phyloP scores from a whole-genome alignment of 2,329 filamentous ascomycete species.

The Aspergillus texensis region DNA sequence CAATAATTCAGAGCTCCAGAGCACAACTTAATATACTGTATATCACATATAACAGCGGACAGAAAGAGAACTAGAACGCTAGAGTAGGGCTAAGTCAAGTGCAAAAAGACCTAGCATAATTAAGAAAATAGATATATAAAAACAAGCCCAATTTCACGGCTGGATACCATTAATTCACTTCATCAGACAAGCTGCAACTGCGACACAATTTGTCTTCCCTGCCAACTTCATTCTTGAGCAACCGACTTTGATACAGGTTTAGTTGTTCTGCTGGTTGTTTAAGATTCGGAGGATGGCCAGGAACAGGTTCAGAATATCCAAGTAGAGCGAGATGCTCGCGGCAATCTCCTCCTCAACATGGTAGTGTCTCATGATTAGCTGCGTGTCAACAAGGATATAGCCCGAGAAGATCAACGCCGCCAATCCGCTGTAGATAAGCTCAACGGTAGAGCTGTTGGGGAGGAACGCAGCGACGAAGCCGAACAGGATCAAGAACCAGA shows the following conservation, averaged over 20 bases:
- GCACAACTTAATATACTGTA: background rate
- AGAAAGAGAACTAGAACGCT: background rate
- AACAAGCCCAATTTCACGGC: no score
- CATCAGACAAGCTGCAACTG: background rate
- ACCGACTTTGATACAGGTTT: slow-evolving; percentile 27
- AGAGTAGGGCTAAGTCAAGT: background rate
- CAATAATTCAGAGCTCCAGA: background rate
- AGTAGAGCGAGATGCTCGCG: slow-evolving; percentile 89
- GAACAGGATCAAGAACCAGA: slow-evolving; percentile 91
- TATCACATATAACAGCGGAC: background rate
- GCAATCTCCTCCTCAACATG: slow-evolving; percentile 98
- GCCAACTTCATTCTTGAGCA: background rate
- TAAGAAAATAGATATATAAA: background rate
- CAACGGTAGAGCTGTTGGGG: slow-evolving; percentile 76
- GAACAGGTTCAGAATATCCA: slow-evolving; percentile 97
- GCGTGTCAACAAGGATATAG: slow-evolving; percentile 95
- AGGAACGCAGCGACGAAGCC: slow-evolving; percentile 92
- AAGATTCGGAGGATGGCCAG: slow-evolving; percentile 91
- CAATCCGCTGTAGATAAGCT: slow-evolving; percentile 81
- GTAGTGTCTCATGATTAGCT: slow-evolving; percentile 92
- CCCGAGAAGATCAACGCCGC: slow-evolving; percentile 86
- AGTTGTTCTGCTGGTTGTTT: slow-evolving; percentile 96
- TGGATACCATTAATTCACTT: background rate
- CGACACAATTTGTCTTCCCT: background rate
- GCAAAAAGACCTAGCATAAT: background rate